Evolutionary conservation across 257 asterid species (phyloP).

Genomic region (Solanum dulcamara): DNA sequence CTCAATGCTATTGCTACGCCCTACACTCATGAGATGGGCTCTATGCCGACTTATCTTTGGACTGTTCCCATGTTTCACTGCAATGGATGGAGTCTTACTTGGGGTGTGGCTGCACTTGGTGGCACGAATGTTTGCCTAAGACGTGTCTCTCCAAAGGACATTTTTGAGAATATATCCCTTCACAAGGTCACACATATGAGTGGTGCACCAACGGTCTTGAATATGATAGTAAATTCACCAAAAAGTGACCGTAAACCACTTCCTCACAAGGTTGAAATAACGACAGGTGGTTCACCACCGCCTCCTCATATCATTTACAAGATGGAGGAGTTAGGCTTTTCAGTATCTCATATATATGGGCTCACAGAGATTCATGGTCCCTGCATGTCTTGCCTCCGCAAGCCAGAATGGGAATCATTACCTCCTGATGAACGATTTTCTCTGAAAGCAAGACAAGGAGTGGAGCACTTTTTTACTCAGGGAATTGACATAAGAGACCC

Average conservation of each 20-base stretch:
- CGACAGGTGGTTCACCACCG: conserved; percentile 35
- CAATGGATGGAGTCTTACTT: conserved; percentile 23
- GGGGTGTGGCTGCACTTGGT: conserved; percentile 28
- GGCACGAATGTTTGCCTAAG: conserved; percentile 28
- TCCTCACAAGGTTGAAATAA: conserved; percentile 22
- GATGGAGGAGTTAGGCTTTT: conserved; percentile 27
- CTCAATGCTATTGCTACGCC: conserved; percentile 17
- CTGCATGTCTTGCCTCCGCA: conserved; percentile 17
- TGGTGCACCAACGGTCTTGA: conserved; percentile 27
- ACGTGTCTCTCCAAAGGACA: conserved; percentile 15
- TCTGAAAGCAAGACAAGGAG: conserved; percentile 25
- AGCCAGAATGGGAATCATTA: conserved; percentile 26
- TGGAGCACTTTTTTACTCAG: conserved; percentile 14
- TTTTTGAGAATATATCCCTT: conserved; percentile 11
- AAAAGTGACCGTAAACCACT: conserved; percentile 10
- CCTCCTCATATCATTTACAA: conserved; percentile 21
- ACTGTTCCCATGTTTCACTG: conserved; percentile 35
- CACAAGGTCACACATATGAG: conserved; percentile 32
- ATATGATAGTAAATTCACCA: conserved; percentile 19
- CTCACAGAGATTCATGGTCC: conserved; percentile 32
- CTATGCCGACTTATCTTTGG: conserved; percentile 28
- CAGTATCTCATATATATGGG: conserved; percentile 23
- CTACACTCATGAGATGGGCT: conserved; percentile 18
- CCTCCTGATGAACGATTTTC: conserved; percentile 8
- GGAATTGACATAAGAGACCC: conserved; percentile 21